Evolutionary conservation across 2,329 filamentous ascomycete species (phyloP), one percentile per base, ranked within the genome.

Genomic region (Colletotrichum tropicicola): DNA sequence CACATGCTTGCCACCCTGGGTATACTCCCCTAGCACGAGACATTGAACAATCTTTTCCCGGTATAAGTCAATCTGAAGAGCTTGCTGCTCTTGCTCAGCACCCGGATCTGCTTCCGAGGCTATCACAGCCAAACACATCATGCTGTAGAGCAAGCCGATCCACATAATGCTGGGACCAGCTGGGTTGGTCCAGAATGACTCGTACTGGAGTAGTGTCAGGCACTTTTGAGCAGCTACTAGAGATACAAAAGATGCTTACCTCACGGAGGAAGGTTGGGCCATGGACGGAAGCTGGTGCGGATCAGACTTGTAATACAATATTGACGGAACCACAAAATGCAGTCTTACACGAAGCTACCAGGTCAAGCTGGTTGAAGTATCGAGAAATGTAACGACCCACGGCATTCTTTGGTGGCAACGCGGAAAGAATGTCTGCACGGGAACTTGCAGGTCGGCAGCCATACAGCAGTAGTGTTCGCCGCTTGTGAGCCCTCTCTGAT

Each of bases 331-430:
- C 1, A 4, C 6, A 21, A 12, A 7, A 2, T 5, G 3, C 6
- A 8, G 6, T 41, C 47, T 30, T 9, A 64, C 55, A 64, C n/a
- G 47, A 43, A 12, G 60, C 56, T 13, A 64, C 56, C 4, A 62
- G 35, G n/a, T 77, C 69, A 75, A 78, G 65, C 0, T 68, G 66
- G 56, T 78, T 77, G 51, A 81, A 80, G 61, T 77, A 80, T 2
- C 72, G 71, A 0, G 76, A 76, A 2, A 81, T 63, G 3, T 78
- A 69, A 4, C 75, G 70, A 51, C 80, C 78, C 0, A 76, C 75
- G 1, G 70, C 68, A 6, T 60, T 56, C n/a, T 72, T 73, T 7
- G 71, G 55, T 10, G 79, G 79, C 7, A 81, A 45, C 0, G 73
- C 69, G 0, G 72, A 70, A 0, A 80, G 47, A 12, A 81, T 76